Evolutionary conservation across 2,329 filamentous ascomycete species (phyloP).

Genomic region (Hypomyces rosellus): DNA sequence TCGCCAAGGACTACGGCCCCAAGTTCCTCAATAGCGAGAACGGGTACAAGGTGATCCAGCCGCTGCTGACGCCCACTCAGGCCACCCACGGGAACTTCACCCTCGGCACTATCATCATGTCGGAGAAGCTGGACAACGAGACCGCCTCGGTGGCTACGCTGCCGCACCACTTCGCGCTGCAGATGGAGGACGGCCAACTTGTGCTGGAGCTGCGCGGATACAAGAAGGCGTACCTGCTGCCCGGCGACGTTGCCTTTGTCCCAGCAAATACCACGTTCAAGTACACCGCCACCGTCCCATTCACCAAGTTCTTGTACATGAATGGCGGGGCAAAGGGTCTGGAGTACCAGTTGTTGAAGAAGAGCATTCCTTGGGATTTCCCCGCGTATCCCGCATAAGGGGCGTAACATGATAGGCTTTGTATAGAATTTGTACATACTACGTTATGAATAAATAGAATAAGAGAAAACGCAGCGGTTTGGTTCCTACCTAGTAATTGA

Average conservation of each 20-base stretch:
- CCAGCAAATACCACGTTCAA: slow-evolving; percentile 15
- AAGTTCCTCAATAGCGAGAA: slow-evolving; percentile 16
- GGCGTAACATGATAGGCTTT: neutral
- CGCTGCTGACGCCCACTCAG: slow-evolving; percentile 12
- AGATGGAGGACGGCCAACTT: slow-evolving; percentile 22
- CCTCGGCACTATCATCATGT: slow-evolving; percentile 17
- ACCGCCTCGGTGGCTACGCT: slow-evolving; percentile 8
- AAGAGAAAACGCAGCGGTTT: no score
- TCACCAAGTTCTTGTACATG: slow-evolving; percentile 22
- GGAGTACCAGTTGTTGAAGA: slow-evolving; percentile 18
- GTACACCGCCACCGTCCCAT: slow-evolving; percentile 19
- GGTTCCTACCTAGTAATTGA: no score
- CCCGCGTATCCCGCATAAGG: slow-evolving; percentile 14
- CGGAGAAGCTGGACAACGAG: slow-evolving; percentile 12
- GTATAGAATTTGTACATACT: neutral
- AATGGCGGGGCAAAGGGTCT: slow-evolving; percentile 19
- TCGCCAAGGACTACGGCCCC: slow-evolving; percentile 19
- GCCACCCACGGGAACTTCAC: slow-evolving; percentile 15
- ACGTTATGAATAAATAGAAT: neutral
- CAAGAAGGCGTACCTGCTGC: slow-evolving; percentile 16
- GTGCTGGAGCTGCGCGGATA: slow-evolving; percentile 18
- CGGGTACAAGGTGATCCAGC: slow-evolving; percentile 19
- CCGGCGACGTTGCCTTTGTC: slow-evolving; percentile 23
- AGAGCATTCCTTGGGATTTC: slow-evolving; percentile 16
- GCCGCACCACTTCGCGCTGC: slow-evolving; percentile 18